Evolutionary conservation across 2,329 filamentous ascomycete species (phyloP).

Genomic region (Epichloe hybrida): DNA sequence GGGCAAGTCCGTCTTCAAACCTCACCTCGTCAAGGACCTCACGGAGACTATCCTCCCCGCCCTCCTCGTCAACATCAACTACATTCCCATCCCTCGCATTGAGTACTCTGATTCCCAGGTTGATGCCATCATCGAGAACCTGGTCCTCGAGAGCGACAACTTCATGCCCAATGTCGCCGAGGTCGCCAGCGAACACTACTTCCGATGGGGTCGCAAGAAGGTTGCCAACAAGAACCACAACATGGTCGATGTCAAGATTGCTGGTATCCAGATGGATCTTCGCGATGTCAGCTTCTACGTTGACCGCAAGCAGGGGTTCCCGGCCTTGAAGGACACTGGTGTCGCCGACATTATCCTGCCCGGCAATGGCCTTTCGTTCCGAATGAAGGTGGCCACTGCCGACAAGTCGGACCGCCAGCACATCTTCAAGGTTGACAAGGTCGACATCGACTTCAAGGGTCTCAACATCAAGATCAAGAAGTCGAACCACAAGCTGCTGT

Average conservation of each 20-base stretch:
- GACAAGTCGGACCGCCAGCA: constrained; percentile 62
- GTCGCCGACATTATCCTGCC: constrained; percentile 79
- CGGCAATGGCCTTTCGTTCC: constrained; percentile 81
- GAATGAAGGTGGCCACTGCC: constrained; percentile 73
- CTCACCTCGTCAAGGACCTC: constrained; percentile 79
- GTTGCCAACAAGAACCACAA: constrained; percentile 71
- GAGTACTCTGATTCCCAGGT: constrained; percentile 77
- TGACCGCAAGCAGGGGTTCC: constrained; percentile 90
- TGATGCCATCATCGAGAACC: constrained; percentile 84
- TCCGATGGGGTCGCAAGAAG: constrained; percentile 87
- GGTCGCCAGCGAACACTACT: constrained; percentile 83
- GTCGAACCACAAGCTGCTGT: constrained; percentile 88
- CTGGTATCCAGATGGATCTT: constrained; percentile 86
- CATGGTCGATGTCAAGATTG: constrained; percentile 67
- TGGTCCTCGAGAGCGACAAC: constrained; percentile 93
- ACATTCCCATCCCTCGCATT: constrained; percentile 86
- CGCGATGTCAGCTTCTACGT: constrained; percentile 87
- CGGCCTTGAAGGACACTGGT: constrained; percentile 73
- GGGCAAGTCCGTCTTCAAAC: constrained; percentile 83
- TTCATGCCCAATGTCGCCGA: constrained; percentile 88
- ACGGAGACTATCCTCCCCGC: constrained; percentile 74
- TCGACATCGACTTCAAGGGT: constrained; percentile 68
- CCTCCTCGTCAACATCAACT: constrained; percentile 71
- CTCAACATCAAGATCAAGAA: constrained; percentile 83
- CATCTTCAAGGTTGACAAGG: constrained; percentile 91